phyloP scores from a whole-genome alignment of 1,139 yeast genomes.

The Zygosaccharomyces pseudobailii region DNA sequence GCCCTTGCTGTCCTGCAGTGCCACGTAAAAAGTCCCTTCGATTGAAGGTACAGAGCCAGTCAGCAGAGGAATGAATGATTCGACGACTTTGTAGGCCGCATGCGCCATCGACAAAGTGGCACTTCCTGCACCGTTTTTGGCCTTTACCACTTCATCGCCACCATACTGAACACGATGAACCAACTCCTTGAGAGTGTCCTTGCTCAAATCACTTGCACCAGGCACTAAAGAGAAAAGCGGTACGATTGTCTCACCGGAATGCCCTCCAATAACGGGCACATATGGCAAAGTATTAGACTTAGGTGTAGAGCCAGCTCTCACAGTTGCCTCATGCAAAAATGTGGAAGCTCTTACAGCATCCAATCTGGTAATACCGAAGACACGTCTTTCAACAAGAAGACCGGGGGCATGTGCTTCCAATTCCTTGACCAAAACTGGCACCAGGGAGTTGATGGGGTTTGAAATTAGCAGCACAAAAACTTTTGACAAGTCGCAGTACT shows the following conservation, averaged over 20 bases:
- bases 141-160: constrained; percentile 95
- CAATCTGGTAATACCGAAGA: constrained; percentile 90
- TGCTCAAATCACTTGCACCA: constrained; percentile 7
- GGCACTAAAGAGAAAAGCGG: constrained; percentile 61
- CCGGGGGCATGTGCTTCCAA: constrained; percentile 39
- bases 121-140: constrained; percentile 92
- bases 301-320: constrained; percentile 42
- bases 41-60: constrained; percentile 17
- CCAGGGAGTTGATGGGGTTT: constrained; percentile 95
- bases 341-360: constrained; percentile 89
- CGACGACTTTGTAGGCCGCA: constrained; percentile 81
- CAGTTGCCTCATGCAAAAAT: constrained; percentile 57
- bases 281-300: constrained; percentile 26
- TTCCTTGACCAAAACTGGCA: constrained; percentile 87
- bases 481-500: constrained; percentile 28
- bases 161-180: constrained; percentile 70
- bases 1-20: constrained; percentile 25
- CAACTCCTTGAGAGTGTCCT: constrained; percentile 36
- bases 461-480: constrained; percentile 68
- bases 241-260: constrained; percentile 91
- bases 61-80: constrained; percentile 54
- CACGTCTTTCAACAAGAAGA: constrained; percentile 69
- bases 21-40: constrained; percentile 24
- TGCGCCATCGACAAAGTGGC: constrained; percentile 97
- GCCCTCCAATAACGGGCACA: constrained; percentile 93